Evolutionary conservation across 2,329 filamentous ascomycete genomes (phyloP).

Genomic region (Penicillium corylophilum): DNA sequence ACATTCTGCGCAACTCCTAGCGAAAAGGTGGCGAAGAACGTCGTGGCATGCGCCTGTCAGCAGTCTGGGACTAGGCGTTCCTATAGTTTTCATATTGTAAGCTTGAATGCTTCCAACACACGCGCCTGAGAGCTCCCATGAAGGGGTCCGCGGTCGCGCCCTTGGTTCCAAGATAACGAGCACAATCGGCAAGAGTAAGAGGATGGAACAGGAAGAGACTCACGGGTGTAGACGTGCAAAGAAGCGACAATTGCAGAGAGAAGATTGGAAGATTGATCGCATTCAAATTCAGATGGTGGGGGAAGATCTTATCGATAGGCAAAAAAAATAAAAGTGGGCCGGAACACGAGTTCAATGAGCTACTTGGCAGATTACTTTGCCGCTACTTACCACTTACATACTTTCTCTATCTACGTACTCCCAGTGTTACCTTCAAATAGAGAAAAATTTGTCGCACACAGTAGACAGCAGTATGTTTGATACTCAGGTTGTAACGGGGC

Average conservation of each 20-base stretch:
- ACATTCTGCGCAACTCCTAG: constrained; percentile 26
- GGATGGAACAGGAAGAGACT: not conserved
- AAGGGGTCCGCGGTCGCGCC: not conserved
- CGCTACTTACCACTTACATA: too few relatives aligned
- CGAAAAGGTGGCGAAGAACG: too few relatives aligned
- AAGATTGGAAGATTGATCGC: not conserved
- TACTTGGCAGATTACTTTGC: too few relatives aligned
- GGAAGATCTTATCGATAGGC: constrained; percentile 15
- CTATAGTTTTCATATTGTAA: not conserved
- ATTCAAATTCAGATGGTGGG: constrained; percentile 3
- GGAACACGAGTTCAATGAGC: too few relatives aligned
- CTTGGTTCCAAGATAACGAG: not conserved
- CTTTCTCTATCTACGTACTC: not conserved
- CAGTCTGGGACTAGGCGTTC: not conserved
- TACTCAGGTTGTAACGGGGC: constrained; percentile 14
- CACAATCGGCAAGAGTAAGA: not conserved
- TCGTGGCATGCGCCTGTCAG: not conserved
- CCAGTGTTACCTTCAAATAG: not conserved
- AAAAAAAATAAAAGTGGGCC: constrained; percentile 15
- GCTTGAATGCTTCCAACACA: not conserved
- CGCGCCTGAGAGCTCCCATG: not conserved
- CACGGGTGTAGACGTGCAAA: not conserved
- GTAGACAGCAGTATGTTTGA: constrained; percentile 25
- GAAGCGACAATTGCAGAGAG: not conserved
- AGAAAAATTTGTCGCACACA: constrained; percentile 14